Percentiles rank a stretch among this genome's conserved stretches.
Conservation (phyloP, 768 basidiomycete species). For the Boletus barrowsii region DNA sequence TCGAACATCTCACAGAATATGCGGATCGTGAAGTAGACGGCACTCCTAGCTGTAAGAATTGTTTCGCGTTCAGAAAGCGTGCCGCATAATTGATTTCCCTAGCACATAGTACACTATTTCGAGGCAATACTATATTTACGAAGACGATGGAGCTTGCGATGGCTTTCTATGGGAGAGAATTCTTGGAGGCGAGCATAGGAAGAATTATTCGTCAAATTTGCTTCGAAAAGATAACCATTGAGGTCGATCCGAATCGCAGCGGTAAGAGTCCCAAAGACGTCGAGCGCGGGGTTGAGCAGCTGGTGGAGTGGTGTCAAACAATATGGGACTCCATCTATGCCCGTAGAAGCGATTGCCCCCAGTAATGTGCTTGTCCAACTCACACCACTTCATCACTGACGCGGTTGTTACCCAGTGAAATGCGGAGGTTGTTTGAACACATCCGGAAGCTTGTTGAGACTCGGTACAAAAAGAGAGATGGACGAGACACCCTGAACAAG, state of each 20-base stretch:
- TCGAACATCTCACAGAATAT: slow-evolving; percentile 68
- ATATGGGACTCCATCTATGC: slow-evolving; percentile 83
- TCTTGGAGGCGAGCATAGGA: slow-evolving; percentile 80
- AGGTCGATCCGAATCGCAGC: slow-evolving; percentile 74
- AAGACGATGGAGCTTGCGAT: slow-evolving; percentile 80
- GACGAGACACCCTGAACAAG: slow-evolving; percentile 41
- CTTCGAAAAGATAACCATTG: slow-evolving; percentile 71
- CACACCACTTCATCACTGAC: slow-evolving; percentile 2
- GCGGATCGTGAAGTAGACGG: slow-evolving; percentile 70
- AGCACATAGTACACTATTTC: slow-evolving; percentile 78
- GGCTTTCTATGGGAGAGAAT: slow-evolving; percentile 75
- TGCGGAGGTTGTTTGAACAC: slow-evolving; percentile 65
- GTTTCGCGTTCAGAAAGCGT: background rate
- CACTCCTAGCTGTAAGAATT: slow-evolving; percentile 56
- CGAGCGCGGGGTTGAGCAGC: slow-evolving; percentile 62
- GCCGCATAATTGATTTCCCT: slow-evolving; percentile 1
- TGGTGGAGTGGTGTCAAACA: slow-evolving; percentile 75
- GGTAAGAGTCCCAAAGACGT: slow-evolving; percentile 58
- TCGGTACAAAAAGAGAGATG: slow-evolving; percentile 47
- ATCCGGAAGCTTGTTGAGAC: slow-evolving; percentile 72
- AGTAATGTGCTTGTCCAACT: slow-evolving; percentile 43
- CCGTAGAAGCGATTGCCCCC: slow-evolving; percentile 68
- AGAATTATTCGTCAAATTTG: slow-evolving; percentile 64
- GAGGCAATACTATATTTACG: slow-evolving; percentile 63
- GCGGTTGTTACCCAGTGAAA: slow-evolving; percentile 48